Base-by-base conservation (phyloP, 1,284 basidiomycete genomes). In the Tilletia caries region DNA sequence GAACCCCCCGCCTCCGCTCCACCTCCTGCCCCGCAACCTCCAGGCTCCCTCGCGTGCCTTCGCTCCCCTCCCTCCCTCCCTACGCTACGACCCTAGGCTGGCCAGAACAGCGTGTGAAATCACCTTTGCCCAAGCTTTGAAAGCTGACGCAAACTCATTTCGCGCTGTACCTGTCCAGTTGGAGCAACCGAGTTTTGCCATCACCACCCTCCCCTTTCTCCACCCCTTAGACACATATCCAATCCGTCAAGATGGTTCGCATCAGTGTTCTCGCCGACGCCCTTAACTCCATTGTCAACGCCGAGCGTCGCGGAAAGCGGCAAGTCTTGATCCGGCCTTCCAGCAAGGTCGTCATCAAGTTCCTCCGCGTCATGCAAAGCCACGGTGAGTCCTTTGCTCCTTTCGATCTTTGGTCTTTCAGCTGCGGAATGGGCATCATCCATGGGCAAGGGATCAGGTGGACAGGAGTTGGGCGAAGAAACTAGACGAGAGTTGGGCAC, bases 301-400 rank as follows among this genome's bases (percentile, higher is more conserved):
- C 81, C 66, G 81, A 83, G 80, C 80, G 81, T 70, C 77, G 79
- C 74, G 81, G 81, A 65, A 82, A 83, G 78, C 78, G 81, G 67
- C 81, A 83, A 73, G 81, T 83, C 43, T 77, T 83, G 67, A 71
- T 83, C 73, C 80, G 81, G 64, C 81, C 81, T 67, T 80, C 78
- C 60, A 81, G 79, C 70, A 83, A 82, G 81, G 81, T 83, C 73
- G 76, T 82, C 73, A 73, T 83, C 76, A 83, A 82, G 79, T 83
- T 83, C 79, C 76, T 83, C 37, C 77, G 76, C 33, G 79, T 81
- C 67, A 83, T 83, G 81, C 81, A 83, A 74, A 82, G 81, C 75
- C 81, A 83, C 73, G 81, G 81, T 82, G 75, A 73, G 81, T 82
- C n/a, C 66, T 29, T n/a, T 32, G 5, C 18, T 46, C 3, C 6